Evolutionary conservation across 2,329 filamentous ascomycete genomes (phyloP), one percentile per base, ranked within the genome.

Genomic region (Penicillium palitans): DNA sequence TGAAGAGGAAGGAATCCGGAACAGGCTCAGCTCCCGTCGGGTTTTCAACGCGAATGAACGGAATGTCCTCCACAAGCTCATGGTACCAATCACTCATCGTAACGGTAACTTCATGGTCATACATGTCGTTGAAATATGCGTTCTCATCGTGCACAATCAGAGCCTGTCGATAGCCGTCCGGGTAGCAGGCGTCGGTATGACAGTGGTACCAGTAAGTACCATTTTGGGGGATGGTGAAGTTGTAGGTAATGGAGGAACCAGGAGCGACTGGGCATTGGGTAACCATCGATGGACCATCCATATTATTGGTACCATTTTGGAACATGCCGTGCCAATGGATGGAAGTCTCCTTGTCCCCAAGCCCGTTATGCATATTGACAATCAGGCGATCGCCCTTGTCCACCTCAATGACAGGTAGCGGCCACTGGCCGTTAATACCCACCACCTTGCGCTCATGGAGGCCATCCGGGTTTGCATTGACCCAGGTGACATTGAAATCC

Each of bases 261-360:
- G 88, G 85, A 0, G 84, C 80, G 47, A 91, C 87, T 0, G 83
- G 81, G 61, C 87, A 90, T 69, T 90, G 88, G 0, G 84, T 87
- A 6, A 90, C 81, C 37, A 84, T 87, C 0, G 85, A 79, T 1
- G 88, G 83, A 0, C 90, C 90, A 67, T 93, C 90, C 87, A 91
- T 90, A 57, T 81, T 81, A 58, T 86, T 90, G 0, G 88, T 90
- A 12, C 88, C 88, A 64, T 90, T 90, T 69, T 91, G 89, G 68
- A 86, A 91, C 61, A 93, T 81, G 17, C 90, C 90, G 65, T 93
- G 90, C 72, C 90, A 93, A 70, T 93, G 90, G 6, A 93, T 79
- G 39, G 82, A 84, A 9, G 87, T 88, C 13, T 81, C 83, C 64
- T 83, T 72, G 63, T 91, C 89, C 13, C 79, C 77, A 0, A 89